Percentiles rank a stretch among this genome's conserved stretches.
phyloP scores from a whole-genome alignment of 2,329 filamentous ascomycete genomes.

The Hymenoscyphus repandus region DNA sequence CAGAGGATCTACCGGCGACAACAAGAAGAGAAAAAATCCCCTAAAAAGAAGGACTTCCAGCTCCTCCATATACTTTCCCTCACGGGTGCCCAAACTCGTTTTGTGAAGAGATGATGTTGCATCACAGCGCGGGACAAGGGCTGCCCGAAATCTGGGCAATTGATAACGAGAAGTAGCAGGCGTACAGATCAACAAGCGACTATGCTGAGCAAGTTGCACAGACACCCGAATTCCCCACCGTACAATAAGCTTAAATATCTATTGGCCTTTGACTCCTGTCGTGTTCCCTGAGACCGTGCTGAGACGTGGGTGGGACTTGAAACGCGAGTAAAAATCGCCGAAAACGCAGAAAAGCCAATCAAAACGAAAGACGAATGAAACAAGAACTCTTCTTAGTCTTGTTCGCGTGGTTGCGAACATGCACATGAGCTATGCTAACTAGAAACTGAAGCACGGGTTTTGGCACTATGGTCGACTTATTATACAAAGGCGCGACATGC shows the following conservation, averaged over 20 bases:
- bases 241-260: constrained; percentile 1
- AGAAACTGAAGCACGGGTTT: too few relatives aligned
- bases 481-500: too few relatives aligned
- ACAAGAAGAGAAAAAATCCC: neutral
- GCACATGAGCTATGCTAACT: too few relatives aligned
- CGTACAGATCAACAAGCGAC: neutral
- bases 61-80: constrained; percentile 3
- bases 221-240: neutral
- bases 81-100: neutral
- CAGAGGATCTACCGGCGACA: constrained; percentile 2
- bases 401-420: too few relatives aligned
- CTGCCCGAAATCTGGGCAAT: neutral
- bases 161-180: neutral
- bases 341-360: too few relatives aligned
- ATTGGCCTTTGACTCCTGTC: neutral
- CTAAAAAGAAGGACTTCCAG: neutral
- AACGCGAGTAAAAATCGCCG: too few relatives aligned
- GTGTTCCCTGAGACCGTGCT: constrained; percentile 3
- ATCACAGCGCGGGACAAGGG: neutral
- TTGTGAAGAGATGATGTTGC: neutral
- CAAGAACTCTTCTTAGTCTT: too few relatives aligned
- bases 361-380: too few relatives aligned
- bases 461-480: too few relatives aligned
- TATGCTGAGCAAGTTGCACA: neutral
- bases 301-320: too few relatives aligned